Evolutionary conservation across 371 early-diverging fungal genomes (phyloP).

Genomic region (Mortierella sp.): DNA sequence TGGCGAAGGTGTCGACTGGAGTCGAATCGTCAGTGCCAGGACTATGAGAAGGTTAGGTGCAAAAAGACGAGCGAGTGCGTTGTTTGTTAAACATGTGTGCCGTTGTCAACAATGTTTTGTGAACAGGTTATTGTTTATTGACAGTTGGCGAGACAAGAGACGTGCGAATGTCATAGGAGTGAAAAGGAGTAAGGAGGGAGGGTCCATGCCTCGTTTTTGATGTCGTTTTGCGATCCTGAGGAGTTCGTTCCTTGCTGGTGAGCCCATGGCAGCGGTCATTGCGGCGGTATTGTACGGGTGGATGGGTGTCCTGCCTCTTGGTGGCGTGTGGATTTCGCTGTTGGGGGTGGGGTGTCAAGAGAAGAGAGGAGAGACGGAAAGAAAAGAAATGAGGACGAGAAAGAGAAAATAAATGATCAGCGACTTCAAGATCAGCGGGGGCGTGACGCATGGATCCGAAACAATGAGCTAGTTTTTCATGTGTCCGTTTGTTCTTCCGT

Average conservation of each 20-base stretch:
- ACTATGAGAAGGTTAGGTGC: not conserved
- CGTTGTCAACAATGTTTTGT: too few species aligned
- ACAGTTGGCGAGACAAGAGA: too few species aligned
- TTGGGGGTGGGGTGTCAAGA: not conserved
- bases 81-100: not conserved
- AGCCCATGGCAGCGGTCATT: constrained; percentile 18
- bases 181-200: not conserved
- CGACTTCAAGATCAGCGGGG: not conserved
- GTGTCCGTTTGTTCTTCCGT: too few species aligned
- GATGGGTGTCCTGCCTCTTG: not conserved
- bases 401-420: not conserved
- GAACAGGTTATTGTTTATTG: too few species aligned
- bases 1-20: constrained; percentile 12
- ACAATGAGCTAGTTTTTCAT: not conserved
- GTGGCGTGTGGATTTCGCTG: not conserved
- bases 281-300: not conserved
- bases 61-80: not conserved
- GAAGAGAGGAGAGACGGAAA: not conserved
- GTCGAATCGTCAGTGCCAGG: constrained; percentile 12
- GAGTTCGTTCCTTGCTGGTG: constrained; percentile 22
- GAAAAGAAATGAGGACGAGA: not conserved
- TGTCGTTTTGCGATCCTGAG: constrained; percentile 28
- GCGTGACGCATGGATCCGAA: constrained; percentile 3
- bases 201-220: constrained; percentile 25
- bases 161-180: too few species aligned